Conservation (phyloP, 768 basidiomycete species). For the Hygrocybe coccinea region DNA sequence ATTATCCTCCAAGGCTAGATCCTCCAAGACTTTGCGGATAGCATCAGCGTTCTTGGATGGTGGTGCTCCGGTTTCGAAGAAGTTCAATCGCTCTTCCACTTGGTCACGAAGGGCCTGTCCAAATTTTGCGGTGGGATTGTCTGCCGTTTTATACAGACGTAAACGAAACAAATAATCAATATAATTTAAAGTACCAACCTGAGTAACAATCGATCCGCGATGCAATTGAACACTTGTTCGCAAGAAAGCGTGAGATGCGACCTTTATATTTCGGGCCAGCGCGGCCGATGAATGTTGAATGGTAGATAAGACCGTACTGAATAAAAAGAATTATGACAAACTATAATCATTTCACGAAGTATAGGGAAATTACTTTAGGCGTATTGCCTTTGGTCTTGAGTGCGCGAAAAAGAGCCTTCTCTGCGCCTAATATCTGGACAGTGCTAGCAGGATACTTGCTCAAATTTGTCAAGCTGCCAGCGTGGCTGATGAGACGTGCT, state of each 20-base stretch:
- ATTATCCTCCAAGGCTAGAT: conserved; percentile 63
- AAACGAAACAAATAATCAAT: background rate
- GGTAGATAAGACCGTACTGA: conserved; percentile 96
- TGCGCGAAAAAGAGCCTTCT: conserved; percentile 95
- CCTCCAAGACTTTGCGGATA: conserved; percentile 84
- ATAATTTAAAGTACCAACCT: conserved; percentile 40
- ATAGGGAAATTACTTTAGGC: conserved; percentile 62
- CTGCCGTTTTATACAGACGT: conserved; percentile 31
- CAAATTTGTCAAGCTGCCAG: conserved; percentile 92
- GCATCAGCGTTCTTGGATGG: conserved; percentile 89
- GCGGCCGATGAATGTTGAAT: conserved; percentile 94
- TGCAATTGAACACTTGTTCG: conserved; percentile 98
- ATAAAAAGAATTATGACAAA: background rate
- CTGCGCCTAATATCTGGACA: conserved; percentile 95
- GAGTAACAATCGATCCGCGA: conserved; percentile 94
- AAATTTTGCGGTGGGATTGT: conserved; percentile 84
- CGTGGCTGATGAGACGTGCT: conserved; percentile 89
- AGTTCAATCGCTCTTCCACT: conserved; percentile 90
- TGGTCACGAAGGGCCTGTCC: conserved; percentile 91
- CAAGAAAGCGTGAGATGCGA: conserved; percentile 96
- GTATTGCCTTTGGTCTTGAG: conserved; percentile 99
- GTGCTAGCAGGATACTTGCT: conserved; percentile 98
- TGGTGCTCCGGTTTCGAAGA: conserved; percentile 88
- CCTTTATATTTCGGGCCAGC: conserved; percentile 94
- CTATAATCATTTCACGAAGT: background rate